Evolutionary conservation across 441 rosid species (phyloP), one percentile per base, ranked within the genome.

Genomic region (Brassica balearica): DNA sequence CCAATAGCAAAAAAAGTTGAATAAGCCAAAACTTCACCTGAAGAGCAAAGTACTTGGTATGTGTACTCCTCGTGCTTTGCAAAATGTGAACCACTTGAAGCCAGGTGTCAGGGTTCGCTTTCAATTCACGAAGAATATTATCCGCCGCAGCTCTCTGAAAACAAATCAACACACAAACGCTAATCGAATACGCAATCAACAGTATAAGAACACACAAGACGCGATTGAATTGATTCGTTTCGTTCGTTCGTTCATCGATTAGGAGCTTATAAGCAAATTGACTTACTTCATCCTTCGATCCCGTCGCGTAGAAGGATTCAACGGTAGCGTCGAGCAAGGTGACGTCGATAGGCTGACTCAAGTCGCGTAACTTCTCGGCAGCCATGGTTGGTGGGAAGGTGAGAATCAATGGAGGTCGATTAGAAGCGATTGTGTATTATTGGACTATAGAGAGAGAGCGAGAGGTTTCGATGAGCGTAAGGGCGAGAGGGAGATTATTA

Each of bases 241-340:
- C 34, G 34, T 29, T 25, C 27, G 27, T 25, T 46, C 55, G 55
- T 46, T 46, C 43, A 69, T 74, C 9, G 56, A 48, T 53, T 53
- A 14, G 59, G 20, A 53, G 12, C 46, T 41, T 41, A 8, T 41
- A 10, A 41, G 12, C 48, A n/a, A 27, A 59, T 59, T 4, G 64
- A 59, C 64, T 59, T 59, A 97, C 99, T 98, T 97, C 99, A 46
- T 97, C 97, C 72, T 97, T 97, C 84, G 99, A 97, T 95, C 99
- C 99, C 77, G 99, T 97, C 81, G 98, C 97, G 46, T 93, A 97
- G 88, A 97, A 97, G 78, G 99, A 97, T 38, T 94, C 96, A 73
- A 97, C 99, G 72, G 98, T 95, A 22, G 98, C 96, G 76, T 97
- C 98, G 76, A 97, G 99, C 76, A 95, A 80, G 76, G 81, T 82